Evolutionary conservation across 192 early-diverging fungal genomes (phyloP).

Genomic region (Coemansia aciculifera): DNA sequence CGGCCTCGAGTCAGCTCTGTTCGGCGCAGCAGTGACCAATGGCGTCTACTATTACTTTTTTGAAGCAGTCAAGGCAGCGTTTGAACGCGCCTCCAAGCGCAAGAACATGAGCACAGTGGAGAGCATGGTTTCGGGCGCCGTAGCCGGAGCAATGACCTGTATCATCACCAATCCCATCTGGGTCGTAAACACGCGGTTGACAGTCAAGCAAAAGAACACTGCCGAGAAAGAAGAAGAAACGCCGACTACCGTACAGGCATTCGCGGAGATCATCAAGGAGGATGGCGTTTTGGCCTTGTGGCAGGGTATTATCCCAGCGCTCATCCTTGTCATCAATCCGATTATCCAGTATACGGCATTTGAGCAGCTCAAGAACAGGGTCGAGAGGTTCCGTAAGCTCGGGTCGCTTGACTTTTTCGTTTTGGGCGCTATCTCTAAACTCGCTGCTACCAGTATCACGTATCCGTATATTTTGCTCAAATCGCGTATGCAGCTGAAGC

Average conservation of each 20-base stretch:
- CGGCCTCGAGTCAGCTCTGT: constrained; percentile 92
- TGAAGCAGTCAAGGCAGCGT: constrained; percentile 81
- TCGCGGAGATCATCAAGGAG: constrained; percentile 80
- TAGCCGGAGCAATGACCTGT: constrained; percentile 82
- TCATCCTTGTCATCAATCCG: constrained; percentile 98
- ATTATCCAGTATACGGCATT: constrained; percentile 99
- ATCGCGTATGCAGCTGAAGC: constrained; percentile 95
- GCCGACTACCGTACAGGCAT: constrained; percentile 55
- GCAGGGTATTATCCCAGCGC: constrained; percentile 89
- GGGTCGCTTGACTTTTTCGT: constrained; percentile 91
- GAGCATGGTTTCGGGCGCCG: constrained; percentile 91
- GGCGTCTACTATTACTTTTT: constrained; percentile 88
- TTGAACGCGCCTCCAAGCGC: constrained; percentile 68
- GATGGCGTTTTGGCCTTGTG: constrained; percentile 88
- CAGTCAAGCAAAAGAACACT: constrained; percentile 72
- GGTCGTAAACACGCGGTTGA: constrained; percentile 94
- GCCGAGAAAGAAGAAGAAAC: constrained; percentile 39
- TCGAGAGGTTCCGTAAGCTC: constrained; percentile 65
- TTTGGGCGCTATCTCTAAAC: constrained; percentile 93
- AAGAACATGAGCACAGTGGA: constrained; percentile 76
- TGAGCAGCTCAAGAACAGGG: constrained; percentile 82
- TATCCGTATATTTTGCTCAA: constrained; percentile 99
- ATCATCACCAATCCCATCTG: constrained; percentile 97
- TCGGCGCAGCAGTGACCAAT: constrained; percentile 96
- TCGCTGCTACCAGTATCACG: constrained; percentile 91